Conservation (phyloP, 768 basidiomycete genomes). For the Panus rudis region DNA sequence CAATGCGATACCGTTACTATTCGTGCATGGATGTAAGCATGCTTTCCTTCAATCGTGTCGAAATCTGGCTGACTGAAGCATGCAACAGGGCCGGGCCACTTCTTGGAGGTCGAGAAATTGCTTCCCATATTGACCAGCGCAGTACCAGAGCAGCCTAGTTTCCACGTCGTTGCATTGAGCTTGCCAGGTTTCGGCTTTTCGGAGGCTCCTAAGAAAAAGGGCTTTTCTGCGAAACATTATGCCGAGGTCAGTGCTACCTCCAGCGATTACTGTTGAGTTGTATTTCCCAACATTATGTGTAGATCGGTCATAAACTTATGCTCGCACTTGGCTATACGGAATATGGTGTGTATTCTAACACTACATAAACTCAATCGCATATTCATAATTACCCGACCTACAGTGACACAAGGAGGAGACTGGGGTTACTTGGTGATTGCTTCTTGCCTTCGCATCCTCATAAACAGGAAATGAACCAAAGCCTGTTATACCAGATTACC, state of each 20-base stretch:
- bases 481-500: constrained; percentile 26
- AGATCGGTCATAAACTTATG: constrained; percentile 17
- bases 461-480: background rate
- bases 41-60: background rate
- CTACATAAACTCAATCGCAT: background rate
- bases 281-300: background rate
- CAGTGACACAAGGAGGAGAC: constrained; percentile 18
- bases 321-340: constrained; percentile 18
- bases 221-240: constrained; percentile 43
- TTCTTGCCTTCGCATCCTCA: background rate
- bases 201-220: constrained; percentile 43
- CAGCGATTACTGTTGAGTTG: background rate
- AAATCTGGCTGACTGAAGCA: background rate
- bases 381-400: background rate
- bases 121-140: constrained; percentile 41
- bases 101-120: constrained; percentile 50
- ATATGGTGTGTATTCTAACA: constrained; percentile 14
- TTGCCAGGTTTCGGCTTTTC: constrained; percentile 61
- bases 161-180: constrained; percentile 55
- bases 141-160: constrained; percentile 38
- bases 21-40: constrained; percentile 51
- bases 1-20: constrained; percentile 52
- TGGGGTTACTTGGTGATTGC: constrained; percentile 34
- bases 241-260: constrained; percentile 36
- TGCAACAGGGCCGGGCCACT: constrained; percentile 51